phyloP scores from a whole-genome alignment of 768 basidiomycete genomes.

The Coprinopsis marcescibilis region DNA sequence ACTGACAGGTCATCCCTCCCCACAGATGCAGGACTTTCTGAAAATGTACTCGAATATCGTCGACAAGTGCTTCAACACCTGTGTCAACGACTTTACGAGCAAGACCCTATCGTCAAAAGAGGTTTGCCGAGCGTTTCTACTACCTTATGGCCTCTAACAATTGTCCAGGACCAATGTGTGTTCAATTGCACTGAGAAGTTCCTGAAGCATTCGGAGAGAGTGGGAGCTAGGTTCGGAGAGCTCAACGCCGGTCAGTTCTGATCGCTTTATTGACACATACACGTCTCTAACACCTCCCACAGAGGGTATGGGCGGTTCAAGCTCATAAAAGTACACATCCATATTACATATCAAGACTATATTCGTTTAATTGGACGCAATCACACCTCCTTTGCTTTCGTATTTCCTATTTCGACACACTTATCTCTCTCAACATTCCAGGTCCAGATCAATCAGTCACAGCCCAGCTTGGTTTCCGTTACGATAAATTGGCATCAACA shows the following conservation, averaged over 20 bases:
- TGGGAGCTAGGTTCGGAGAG: constrained; percentile 89
- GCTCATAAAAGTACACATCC: constrained; percentile 7
- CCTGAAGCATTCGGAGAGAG: constrained; percentile 91
- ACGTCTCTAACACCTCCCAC: neutral
- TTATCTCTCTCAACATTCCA: too few relatives aligned
- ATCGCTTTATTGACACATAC: neutral
- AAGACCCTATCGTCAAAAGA: constrained; percentile 92
- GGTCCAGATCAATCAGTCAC: too few relatives aligned
- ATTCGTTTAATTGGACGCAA: neutral
- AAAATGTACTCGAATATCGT: constrained; percentile 91
- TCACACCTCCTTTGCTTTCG: neutral
- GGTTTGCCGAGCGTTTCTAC: constrained; percentile 36
- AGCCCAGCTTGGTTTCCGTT: too few relatives aligned
- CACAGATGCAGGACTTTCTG: constrained; percentile 97
- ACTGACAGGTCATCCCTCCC: constrained; percentile 5
- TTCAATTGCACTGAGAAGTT: constrained; percentile 97
- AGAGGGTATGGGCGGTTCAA: constrained; percentile 6
- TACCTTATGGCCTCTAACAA: neutral
- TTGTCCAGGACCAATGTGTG: constrained; percentile 74
- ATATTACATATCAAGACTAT: neutral
- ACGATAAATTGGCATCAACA: too few relatives aligned
- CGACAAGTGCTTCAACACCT: constrained; percentile 93
- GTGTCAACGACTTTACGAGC: constrained; percentile 95
- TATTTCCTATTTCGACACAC: too few relatives aligned
- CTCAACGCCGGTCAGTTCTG: constrained; percentile 74